These are phyloP conservation scores for Endocladia muricata DNA, from an alignment of 31 red algal species.

Conservation along the genomic window DNA sequence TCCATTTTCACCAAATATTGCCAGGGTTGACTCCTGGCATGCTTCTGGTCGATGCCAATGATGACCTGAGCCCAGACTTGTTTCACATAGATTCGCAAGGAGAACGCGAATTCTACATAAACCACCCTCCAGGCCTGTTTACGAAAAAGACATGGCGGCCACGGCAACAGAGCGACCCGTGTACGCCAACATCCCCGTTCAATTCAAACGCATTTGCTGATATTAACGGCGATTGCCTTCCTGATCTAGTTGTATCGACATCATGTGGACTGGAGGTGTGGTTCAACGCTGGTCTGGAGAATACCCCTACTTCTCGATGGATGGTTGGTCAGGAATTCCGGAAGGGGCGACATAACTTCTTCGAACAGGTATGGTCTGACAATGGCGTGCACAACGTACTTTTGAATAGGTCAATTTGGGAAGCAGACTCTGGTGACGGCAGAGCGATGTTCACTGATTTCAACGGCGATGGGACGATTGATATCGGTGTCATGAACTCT, in stretches of 20 bases:
- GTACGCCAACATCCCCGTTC: slow-evolving; percentile 12
- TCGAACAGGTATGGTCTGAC: background rate
- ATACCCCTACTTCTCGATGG: slow-evolving; percentile 12
- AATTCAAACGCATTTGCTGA: slow-evolving; percentile 67
- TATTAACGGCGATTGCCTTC: slow-evolving; percentile 65
- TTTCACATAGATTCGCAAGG: slow-evolving; percentile 39
- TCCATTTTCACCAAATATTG: slow-evolving; percentile 15
- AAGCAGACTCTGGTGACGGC: slow-evolving; percentile 33
- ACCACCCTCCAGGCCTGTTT: slow-evolving; percentile 33
- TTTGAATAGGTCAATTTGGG: slow-evolving; percentile 45
- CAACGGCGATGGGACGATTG: slow-evolving; percentile 65
- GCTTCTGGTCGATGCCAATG: slow-evolving; percentile 81
- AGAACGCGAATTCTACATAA: slow-evolving; percentile 43
- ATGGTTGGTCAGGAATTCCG: slow-evolving; percentile 10
- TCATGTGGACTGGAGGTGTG: slow-evolving; percentile 66
- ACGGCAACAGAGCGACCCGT: background rate
- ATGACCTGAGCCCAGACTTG: slow-evolving; percentile 73
- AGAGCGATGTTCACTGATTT: slow-evolving; percentile 54
- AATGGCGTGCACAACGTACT: slow-evolving; percentile 17
- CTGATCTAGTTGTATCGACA: slow-evolving; percentile 51
- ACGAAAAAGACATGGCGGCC: slow-evolving; percentile 30
- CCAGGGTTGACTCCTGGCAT: slow-evolving; percentile 42
- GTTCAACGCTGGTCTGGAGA: slow-evolving; percentile 37
- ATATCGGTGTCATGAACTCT: slow-evolving; percentile 56
- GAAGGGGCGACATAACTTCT: slow-evolving; percentile 26